Evolutionary conservation across 352 stramenopile genomes (phyloP).

Genomic region (Globisporangium spinosum): DNA sequence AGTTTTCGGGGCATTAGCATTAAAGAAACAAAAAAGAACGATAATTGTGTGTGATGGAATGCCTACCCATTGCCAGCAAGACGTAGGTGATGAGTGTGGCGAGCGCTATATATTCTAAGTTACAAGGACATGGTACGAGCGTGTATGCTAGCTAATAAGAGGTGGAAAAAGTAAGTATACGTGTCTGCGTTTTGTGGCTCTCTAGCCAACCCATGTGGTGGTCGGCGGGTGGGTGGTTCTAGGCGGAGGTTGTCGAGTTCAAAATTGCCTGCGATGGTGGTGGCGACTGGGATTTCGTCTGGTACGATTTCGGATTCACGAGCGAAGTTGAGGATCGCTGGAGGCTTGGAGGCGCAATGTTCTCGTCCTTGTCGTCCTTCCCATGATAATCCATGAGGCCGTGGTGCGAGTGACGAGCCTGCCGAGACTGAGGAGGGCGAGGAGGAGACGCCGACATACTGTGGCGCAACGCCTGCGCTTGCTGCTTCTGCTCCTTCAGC

Average conservation of each 20-base stretch:
- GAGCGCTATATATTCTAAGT: constrained; percentile 11
- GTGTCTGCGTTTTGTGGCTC: not conserved
- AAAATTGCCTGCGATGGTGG: constrained; percentile 4
- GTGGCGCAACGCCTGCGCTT: constrained; percentile 16
- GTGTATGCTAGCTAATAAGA: not conserved
- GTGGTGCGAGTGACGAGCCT: constrained; percentile 17
- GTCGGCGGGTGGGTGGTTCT: not conserved
- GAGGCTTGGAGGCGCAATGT: not conserved
- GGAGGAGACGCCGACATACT: constrained; percentile 15
- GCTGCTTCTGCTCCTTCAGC: constrained; percentile 24
- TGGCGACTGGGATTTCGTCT: constrained; percentile 2
- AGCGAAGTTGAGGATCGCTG: constrained; percentile 6
- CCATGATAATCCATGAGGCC: constrained; percentile 8
- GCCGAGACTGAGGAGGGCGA: constrained; percentile 8
- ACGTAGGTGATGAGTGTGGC: not conserved
- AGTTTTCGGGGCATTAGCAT: not conserved
- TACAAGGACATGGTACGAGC: constrained; percentile 6
- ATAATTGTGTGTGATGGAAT: not conserved
- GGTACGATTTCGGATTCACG: not conserved
- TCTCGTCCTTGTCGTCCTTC: not conserved
- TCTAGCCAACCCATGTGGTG: not conserved
- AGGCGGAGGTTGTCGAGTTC: constrained; percentile 12
- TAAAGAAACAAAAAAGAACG: not conserved
- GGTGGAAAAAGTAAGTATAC: not conserved
- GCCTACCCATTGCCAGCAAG: no score